phyloP scores from a whole-genome alignment of 371 early-diverging fungal species.

The Conidiobolus incongruus region DNA sequence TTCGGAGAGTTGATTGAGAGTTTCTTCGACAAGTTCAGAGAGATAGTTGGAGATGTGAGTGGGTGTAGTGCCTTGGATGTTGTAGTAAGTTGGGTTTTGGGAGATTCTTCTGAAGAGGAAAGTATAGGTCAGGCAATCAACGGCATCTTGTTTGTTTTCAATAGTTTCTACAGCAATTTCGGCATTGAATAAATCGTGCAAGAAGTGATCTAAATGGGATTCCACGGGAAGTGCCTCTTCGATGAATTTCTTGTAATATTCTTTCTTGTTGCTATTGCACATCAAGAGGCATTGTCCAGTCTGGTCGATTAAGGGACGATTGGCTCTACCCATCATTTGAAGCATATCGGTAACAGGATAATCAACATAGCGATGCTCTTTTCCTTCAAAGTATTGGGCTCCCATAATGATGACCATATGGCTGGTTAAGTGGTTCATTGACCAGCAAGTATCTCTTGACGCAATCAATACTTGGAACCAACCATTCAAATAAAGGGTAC shows the following conservation, averaged over 20 bases:
- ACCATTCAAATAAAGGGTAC: slow-evolving; percentile 45
- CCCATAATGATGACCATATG: slow-evolving; percentile 89
- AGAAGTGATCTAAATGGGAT: slow-evolving; percentile 63
- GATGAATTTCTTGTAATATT: slow-evolving; percentile 89
- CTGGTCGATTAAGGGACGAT: slow-evolving; percentile 34
- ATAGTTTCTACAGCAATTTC: slow-evolving; percentile 86
- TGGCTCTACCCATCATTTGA: slow-evolving; percentile 91
- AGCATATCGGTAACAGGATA: slow-evolving; percentile 83
- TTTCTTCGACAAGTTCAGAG: slow-evolving; percentile 83
- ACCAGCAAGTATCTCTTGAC: slow-evolving; percentile 79
- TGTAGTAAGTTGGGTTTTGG: slow-evolving; percentile 92
- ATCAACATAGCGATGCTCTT: slow-evolving; percentile 85
- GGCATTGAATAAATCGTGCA: slow-evolving; percentile 91
- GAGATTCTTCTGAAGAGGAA: slow-evolving; percentile 85
- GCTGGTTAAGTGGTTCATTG: slow-evolving; percentile 36
- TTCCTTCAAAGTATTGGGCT: slow-evolving; percentile 80
- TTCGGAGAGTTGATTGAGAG: slow-evolving; percentile 57
- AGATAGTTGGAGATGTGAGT: slow-evolving; percentile 77
- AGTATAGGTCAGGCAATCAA: slow-evolving; percentile 95
- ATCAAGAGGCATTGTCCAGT: slow-evolving; percentile 73
- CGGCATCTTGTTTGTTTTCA: slow-evolving; percentile 92
- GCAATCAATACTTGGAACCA: slow-evolving; percentile 79
- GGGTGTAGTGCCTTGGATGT: slow-evolving; percentile 62
- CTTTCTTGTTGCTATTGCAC: slow-evolving; percentile 84
- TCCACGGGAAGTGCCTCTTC: slow-evolving; percentile 88